These are phyloP conservation scores for Phytophthora multivora DNA, from an alignment of 352 stramenopile species.

Conservation along the genomic window DNA sequence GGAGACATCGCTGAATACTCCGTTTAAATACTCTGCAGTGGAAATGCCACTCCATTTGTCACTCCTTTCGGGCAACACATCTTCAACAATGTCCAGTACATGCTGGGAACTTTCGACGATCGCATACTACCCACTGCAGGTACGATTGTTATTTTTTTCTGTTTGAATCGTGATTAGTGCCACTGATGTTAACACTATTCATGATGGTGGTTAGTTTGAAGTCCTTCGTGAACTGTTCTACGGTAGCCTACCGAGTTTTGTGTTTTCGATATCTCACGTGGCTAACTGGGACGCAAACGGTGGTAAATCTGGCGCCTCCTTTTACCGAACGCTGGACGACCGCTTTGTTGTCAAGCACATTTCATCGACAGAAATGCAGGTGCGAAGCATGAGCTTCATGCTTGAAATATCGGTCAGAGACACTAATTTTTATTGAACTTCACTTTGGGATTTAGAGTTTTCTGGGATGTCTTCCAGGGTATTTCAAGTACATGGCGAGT, in stretches of 20 bases:
- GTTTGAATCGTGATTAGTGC: neutral
- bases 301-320: slow-evolving; percentile 97
- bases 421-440: neutral
- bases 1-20: slow-evolving; percentile 48
- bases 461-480: slow-evolving; percentile 77
- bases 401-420: neutral
- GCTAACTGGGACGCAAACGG: slow-evolving; percentile 93
- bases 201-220: slow-evolving; percentile 75
- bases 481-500: slow-evolving; percentile 98
- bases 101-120: slow-evolving; percentile 79
- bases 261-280: slow-evolving; percentile 86
- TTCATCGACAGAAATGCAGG: slow-evolving; percentile 97
- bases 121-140: slow-evolving; percentile 82
- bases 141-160: slow-evolving; percentile 17
- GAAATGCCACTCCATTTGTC: slow-evolving; percentile 71
- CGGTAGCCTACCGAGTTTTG: slow-evolving; percentile 58
- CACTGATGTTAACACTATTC: slow-evolving; percentile 2
- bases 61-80: slow-evolving; percentile 50
- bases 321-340: slow-evolving; percentile 95
- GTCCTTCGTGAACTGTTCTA: slow-evolving; percentile 93
- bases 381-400: slow-evolving; percentile 35
- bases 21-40: slow-evolving; percentile 66
- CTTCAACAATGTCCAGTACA: slow-evolving; percentile 32
- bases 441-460: slow-evolving; percentile 60
- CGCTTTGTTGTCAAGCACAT: slow-evolving; percentile 99